Evolutionary conservation across 306 rosid genomes (phyloP).

Genomic region (Cyamopsis tetragonoloba): DNA sequence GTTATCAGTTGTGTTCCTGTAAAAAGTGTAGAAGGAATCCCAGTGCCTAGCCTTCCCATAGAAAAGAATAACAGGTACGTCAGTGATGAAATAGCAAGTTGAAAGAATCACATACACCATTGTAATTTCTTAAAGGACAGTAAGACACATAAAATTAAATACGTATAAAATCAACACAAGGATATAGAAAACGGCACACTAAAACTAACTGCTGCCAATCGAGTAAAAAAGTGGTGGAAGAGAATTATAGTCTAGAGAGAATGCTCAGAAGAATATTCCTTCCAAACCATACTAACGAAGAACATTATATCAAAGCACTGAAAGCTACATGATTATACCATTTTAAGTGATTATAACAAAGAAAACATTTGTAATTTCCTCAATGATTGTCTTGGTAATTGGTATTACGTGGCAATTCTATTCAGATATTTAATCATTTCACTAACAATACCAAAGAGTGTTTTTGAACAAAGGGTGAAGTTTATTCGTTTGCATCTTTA

Average conservation of each 20-base stretch:
- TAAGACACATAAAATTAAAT: too few species aligned
- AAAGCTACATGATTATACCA: background rate
- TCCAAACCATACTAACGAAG: background rate
- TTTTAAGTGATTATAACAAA: background rate
- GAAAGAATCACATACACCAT: background rate
- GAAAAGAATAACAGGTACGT: constrained; percentile 6
- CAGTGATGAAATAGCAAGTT: constrained; percentile 14
- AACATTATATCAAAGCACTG: background rate
- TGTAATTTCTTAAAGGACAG: constrained; percentile 6
- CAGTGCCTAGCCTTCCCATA: constrained; percentile 78
- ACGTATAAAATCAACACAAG: background rate
- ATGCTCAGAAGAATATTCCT: background rate
- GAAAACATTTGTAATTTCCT: constrained; percentile 12
- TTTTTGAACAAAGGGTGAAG: background rate
- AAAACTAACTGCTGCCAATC: constrained; percentile 7
- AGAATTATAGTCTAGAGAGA: background rate
- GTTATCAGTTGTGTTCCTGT: constrained; percentile 86
- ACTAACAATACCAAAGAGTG: background rate
- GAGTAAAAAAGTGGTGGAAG: background rate
- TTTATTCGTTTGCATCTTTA: background rate
- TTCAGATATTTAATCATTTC: background rate
- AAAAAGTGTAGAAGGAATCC: constrained; percentile 85
- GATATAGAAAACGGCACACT: background rate
- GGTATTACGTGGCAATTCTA: background rate
- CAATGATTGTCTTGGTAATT: background rate